Conservation (phyloP, 2,329 filamentous ascomycete species). For the Shiraia bambusicola region DNA sequence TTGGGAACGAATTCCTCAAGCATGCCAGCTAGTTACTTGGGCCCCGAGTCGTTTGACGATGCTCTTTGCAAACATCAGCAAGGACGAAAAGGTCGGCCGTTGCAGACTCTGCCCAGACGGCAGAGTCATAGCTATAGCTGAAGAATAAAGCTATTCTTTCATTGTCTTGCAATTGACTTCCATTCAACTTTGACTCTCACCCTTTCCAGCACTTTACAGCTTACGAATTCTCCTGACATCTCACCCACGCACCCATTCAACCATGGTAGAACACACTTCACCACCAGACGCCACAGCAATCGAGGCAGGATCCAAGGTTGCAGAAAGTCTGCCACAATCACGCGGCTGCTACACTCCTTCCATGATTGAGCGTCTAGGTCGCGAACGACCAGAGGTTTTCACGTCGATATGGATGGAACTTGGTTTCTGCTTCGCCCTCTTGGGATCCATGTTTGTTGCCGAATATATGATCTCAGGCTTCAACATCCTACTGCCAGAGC, state of each 20-base stretch:
- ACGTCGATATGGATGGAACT: constrained; percentile 57
- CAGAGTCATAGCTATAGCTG: too few species aligned
- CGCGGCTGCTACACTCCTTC: constrained; percentile 24
- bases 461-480: constrained; percentile 81
- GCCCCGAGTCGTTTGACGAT: too few species aligned
- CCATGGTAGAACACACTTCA: constrained; percentile 4
- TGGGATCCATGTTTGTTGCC: constrained; percentile 64
- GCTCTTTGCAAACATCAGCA: not conserved
- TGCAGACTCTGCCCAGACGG: constrained; percentile 12
- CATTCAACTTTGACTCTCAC: too few species aligned
- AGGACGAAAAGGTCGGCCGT: constrained; percentile 7
- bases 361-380: constrained; percentile 61
- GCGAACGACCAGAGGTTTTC: constrained; percentile 62
- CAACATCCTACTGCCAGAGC: constrained; percentile 64
- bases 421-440: constrained; percentile 62
- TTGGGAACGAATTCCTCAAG: constrained; percentile 19
- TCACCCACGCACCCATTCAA: not conserved
- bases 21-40: too few species aligned
- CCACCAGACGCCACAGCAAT: not conserved
- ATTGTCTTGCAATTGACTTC: too few species aligned
- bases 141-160: too few species aligned
- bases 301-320: constrained; percentile 9
- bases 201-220: too few species aligned
- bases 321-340: constrained; percentile 14
- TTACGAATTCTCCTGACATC: too few species aligned